A percentile compares a stretch with the other conserved stretches of the same genome.
These are phyloP conservation scores for Lepiota brunneoincarnata DNA, from an alignment of 768 basidiomycete genomes.

Conservation along the genomic window DNA sequence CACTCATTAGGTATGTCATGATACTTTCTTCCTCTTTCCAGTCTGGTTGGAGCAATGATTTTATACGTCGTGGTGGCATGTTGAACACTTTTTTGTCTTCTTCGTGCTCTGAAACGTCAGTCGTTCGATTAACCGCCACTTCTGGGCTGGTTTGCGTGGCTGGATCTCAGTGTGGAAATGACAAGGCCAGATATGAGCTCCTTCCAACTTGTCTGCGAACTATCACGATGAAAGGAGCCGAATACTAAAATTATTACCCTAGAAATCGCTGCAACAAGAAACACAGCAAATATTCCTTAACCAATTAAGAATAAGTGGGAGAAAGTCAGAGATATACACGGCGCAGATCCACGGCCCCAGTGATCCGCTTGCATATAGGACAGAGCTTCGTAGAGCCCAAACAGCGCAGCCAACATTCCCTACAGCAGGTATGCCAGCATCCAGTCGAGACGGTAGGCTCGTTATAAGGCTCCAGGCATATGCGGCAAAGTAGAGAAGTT, in stretches of 20 bases:
- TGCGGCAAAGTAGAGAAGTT: constrained; percentile 57
- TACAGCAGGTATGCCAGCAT: constrained; percentile 86
- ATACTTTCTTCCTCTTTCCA: constrained; percentile 2
- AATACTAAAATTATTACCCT: too few species aligned
- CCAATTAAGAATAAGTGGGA: background rate
- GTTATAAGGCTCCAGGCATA: constrained; percentile 74
- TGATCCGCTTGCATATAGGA: constrained; percentile 87
- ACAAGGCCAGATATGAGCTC: constrained; percentile 90
- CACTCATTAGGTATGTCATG: constrained; percentile 25
- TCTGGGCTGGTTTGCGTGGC: constrained; percentile 45
- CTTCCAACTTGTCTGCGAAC: background rate
- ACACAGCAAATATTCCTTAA: too few species aligned
- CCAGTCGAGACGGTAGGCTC: constrained; percentile 82
- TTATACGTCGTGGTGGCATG: constrained; percentile 66
- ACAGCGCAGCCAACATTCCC: constrained; percentile 83
- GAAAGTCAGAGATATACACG: constrained; percentile 62
- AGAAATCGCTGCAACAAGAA: too few species aligned
- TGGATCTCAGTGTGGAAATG: constrained; percentile 52
- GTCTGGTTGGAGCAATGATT: constrained; percentile 45
- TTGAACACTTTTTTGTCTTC: background rate
- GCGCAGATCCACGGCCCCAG: constrained; percentile 69
- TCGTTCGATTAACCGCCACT: constrained; percentile 42
- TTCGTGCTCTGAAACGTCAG: constrained; percentile 29
- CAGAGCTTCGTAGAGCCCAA: constrained; percentile 79
- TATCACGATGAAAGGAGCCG: too few species aligned